Percentiles rank a stretch among this genome's conserved stretches.
These are phyloP conservation scores for Pseudogymnoascus sp. DNA, from an alignment of 2,329 filamentous ascomycete species.

Conservation along the genomic window DNA sequence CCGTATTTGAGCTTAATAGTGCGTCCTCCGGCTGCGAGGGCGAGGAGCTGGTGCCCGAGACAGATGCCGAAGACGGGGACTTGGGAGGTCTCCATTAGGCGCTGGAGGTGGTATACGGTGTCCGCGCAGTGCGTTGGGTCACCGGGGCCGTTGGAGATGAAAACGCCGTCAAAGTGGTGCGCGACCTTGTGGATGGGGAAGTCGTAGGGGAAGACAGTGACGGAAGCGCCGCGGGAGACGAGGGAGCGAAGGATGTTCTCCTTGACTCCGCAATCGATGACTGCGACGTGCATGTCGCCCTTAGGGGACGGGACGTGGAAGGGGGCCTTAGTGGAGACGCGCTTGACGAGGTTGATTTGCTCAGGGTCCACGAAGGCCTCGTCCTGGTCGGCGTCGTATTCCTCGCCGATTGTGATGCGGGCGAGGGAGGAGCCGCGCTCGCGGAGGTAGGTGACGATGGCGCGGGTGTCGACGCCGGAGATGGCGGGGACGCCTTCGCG, in stretches of 20 bases:
- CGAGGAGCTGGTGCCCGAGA: slow-evolving; percentile 89
- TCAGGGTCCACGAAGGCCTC: slow-evolving; percentile 92
- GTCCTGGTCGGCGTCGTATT: slow-evolving; percentile 97
- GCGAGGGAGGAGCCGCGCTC: slow-evolving; percentile 96
- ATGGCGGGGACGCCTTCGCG: slow-evolving; percentile 94
- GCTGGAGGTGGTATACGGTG: slow-evolving; percentile 44
- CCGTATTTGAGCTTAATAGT: slow-evolving; percentile 99
- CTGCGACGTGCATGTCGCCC: slow-evolving; percentile 80
- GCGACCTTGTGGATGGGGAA: slow-evolving; percentile 98
- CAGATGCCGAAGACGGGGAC: slow-evolving; percentile 93
- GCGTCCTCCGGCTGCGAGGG: slow-evolving; percentile 75
- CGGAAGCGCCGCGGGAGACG: slow-evolving; percentile 81
- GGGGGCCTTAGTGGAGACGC: slow-evolving; percentile 94
- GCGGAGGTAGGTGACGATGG: slow-evolving; percentile 88
- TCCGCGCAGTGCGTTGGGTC: slow-evolving; percentile 90
- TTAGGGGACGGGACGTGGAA: slow-evolving; percentile 85
- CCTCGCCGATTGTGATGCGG: slow-evolving; percentile 87
- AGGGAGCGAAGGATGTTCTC: slow-evolving; percentile 97
- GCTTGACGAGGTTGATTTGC: slow-evolving; percentile 92
- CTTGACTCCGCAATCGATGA: slow-evolving; percentile 98
- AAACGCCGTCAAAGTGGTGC: slow-evolving; percentile 95
- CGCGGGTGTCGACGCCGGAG: slow-evolving; percentile 92
- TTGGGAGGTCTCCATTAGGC: slow-evolving; percentile 83
- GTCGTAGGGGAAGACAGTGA: slow-evolving; percentile 92
- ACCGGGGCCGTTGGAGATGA: slow-evolving; percentile 95